Base-by-base conservation (phyloP, 129 eudicot genomes). In the Centella asiatica region DNA sequence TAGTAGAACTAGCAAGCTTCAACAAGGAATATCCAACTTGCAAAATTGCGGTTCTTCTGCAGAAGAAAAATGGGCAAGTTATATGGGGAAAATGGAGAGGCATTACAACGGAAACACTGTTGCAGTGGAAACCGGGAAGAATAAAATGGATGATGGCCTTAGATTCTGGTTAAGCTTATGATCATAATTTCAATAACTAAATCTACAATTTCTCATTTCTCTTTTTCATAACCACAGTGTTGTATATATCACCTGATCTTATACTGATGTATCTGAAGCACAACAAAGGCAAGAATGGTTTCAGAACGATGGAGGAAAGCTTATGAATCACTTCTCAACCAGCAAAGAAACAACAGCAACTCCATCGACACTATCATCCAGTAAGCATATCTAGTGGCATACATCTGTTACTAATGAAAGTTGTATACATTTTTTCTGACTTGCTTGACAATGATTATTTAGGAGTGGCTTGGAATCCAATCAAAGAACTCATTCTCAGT, bases 241-340 rank as follows among this genome's bases (percentile, higher is more conserved):
- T 55, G 17, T 28, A 12, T 54, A 22, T 31, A 40, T 55, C 25
- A 26, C n/a, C 32, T 40, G 29, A 24, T 18, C 17, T 20, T 32
- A 46, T 68, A 22, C 63, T 48, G 55, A 20, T 8, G 37, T 24
- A 48, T 68, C 64, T 64, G 57, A 62, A 80, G 90, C 74, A 42
- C 23, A 64, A 70, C 31, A 18, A 71, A 77, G 62, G 77, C 90
- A 68, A 77, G 44, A 69, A 52, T 46, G 36, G 81, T 72, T 55
- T 73, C 78, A 9, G 81, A 80, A 63, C 73, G 69, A 20, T 83
- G 86, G 90, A 80, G 51, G 44, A 56, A 74, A 32, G 67, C 77
- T 39, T 63, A 80, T 55, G 78, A 77, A 69, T 80, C 86, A 18
- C 52, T 77, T 33, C 74, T 59, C 33, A 45, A 53, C 36, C 71